Evolutionary conservation across 345 rosid species (phyloP).

Genomic region (Citrus cavaleriei): DNA sequence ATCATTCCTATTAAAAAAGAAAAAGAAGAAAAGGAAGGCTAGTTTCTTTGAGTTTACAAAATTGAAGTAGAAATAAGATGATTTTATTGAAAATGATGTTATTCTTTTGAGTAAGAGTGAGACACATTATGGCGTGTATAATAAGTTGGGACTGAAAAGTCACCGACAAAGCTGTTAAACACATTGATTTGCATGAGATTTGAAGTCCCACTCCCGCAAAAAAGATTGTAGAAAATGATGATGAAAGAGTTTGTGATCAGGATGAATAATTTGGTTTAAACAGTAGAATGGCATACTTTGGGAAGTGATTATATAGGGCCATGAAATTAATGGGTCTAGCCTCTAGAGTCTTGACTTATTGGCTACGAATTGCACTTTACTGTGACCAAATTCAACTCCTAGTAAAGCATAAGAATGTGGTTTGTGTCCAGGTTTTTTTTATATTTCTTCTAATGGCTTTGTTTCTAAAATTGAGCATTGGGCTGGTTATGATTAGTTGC

Average conservation of each 20-base stretch:
- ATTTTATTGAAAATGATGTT: neutral
- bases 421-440: neutral
- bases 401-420: neutral
- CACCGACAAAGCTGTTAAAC: slow-evolving; percentile 3
- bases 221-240: neutral
- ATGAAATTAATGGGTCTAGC: neutral
- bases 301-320: neutral
- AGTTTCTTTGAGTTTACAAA: neutral
- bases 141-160: neutral
- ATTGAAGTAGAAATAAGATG: neutral
- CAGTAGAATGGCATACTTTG: slow-evolving; percentile 19
- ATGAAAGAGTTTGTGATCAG: neutral
- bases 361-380: neutral
- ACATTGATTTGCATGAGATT: neutral
- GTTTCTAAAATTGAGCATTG: slow-evolving; percentile 7
- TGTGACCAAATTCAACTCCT: neutral
- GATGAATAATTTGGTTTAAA: slow-evolving; percentile 8
- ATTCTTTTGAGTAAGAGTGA: neutral
- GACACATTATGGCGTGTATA: neutral
- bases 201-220: neutral
- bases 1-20: too few species aligned
- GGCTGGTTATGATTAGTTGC: slow-evolving; percentile 21
- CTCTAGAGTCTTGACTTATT: neutral
- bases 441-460: neutral
- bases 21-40: neutral